These are phyloP conservation scores for Pisolithus tinctorius DNA, from an alignment of 768 basidiomycete species.

Conservation along the genomic window DNA sequence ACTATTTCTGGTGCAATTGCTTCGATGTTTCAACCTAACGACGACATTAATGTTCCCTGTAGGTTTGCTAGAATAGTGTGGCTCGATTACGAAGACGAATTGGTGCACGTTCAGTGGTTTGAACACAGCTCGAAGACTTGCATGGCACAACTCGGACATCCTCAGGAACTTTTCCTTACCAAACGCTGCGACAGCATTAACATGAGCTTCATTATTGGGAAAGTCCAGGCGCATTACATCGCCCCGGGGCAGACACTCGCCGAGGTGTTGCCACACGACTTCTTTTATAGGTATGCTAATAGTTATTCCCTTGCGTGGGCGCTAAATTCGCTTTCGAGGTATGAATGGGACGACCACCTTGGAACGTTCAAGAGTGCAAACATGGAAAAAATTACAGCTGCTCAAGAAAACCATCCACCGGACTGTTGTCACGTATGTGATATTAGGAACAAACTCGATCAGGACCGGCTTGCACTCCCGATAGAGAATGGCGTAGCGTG, in stretches of 20 bases:
- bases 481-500: slow-evolving; percentile 40
- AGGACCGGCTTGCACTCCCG: slow-evolving; percentile 22
- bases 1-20: slow-evolving; percentile 56
- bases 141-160: slow-evolving; percentile 52
- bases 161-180: slow-evolving; percentile 61
- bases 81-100: slow-evolving; percentile 36
- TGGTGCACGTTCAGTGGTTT: slow-evolving; percentile 68
- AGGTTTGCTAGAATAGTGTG: slow-evolving; percentile 68
- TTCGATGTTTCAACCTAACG: background rate
- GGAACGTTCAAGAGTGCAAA: slow-evolving; percentile 43
- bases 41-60: background rate
- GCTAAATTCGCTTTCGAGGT: slow-evolving; percentile 29
- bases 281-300: slow-evolving; percentile 48
- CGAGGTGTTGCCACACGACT: slow-evolving; percentile 32
- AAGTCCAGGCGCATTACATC: slow-evolving; percentile 38
- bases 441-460: slow-evolving; percentile 24
- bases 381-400: slow-evolving; percentile 10
- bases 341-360: slow-evolving; percentile 39
- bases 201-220: slow-evolving; percentile 39
- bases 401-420: slow-evolving; percentile 25
- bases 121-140: slow-evolving; percentile 60
- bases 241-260: slow-evolving; percentile 18
- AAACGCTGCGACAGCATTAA: slow-evolving; percentile 43
- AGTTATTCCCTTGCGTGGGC: slow-evolving; percentile 2
- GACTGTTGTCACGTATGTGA: slow-evolving; percentile 52